These are phyloP conservation scores for Bolboschoenus planiculmis DNA, from an alignment of 176 grass and related monocot genomes.

Conservation along the genomic window DNA sequence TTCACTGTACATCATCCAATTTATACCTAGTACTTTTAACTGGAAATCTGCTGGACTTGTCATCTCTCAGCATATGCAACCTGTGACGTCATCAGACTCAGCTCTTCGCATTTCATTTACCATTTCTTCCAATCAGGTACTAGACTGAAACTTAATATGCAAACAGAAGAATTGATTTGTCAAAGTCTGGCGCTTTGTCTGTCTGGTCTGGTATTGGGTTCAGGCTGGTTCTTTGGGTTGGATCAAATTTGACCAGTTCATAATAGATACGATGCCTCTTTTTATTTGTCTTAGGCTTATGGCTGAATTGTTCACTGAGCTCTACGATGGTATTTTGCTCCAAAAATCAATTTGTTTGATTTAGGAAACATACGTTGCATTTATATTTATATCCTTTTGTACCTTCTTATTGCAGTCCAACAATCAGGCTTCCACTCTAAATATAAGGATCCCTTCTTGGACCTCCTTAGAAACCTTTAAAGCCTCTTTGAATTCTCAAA, in stretches of 20 bases:
- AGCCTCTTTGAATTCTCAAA: conserved; percentile 51
- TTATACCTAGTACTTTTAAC: conserved; percentile 70
- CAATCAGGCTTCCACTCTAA: conserved; percentile 42
- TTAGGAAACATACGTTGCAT: background rate
- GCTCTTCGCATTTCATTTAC: conserved; percentile 50
- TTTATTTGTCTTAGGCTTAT: background rate
- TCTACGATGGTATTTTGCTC: background rate
- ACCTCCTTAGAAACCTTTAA: conserved; percentile 44
- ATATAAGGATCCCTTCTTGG: conserved; percentile 79
- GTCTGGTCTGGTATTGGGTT: background rate
- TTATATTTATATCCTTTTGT: conserved; percentile 11
- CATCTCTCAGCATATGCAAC: conserved; percentile 43
- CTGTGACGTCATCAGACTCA: conserved; percentile 47
- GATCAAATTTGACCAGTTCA: background rate
- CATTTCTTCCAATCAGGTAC: conserved; percentile 41
- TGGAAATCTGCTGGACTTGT: conserved; percentile 53
- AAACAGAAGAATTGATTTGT: background rate
- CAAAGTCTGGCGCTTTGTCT: background rate
- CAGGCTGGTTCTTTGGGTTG: background rate
- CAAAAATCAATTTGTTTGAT: background rate
- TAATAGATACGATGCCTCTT: background rate
- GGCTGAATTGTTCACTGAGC: background rate
- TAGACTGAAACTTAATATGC: background rate
- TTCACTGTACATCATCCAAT: conserved; percentile 64
- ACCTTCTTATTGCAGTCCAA: conserved; percentile 28